Conservation (phyloP, 352 stramenopile genomes). For the Globisporangium carolinianum region DNA sequence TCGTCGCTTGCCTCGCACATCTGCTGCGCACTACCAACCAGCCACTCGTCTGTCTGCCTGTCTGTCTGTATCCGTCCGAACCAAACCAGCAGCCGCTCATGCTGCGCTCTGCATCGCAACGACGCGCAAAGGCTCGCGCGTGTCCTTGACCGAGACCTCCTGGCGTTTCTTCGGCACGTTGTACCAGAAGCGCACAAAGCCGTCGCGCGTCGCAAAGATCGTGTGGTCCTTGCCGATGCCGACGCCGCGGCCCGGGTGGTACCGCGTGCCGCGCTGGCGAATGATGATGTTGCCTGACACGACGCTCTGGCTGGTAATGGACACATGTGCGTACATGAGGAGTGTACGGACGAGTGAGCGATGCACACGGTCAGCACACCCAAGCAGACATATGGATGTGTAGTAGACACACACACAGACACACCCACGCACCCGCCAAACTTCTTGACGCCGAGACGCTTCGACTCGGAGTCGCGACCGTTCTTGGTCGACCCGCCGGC, state of each 20-base stretch:
- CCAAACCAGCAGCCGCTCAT: neutral
- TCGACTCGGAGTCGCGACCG: slow-evolving; percentile 94
- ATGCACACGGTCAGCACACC: neutral
- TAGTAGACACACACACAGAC: neutral
- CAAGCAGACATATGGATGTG: neutral
- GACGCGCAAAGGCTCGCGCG: slow-evolving; percentile 43
- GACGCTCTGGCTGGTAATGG: slow-evolving; percentile 59
- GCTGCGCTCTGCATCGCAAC: slow-evolving; percentile 7
- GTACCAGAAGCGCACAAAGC: slow-evolving; percentile 90
- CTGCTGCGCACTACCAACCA: too few relatives aligned
- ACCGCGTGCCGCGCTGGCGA: slow-evolving; percentile 95
- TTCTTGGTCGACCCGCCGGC: slow-evolving; percentile 97
- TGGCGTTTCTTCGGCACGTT: slow-evolving; percentile 80
- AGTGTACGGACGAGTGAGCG: too few relatives aligned
- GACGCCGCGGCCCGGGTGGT: slow-evolving; percentile 91
- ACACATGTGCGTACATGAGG: neutral
- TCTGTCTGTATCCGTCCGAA: neutral
- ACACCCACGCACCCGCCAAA: slow-evolving; percentile 77
- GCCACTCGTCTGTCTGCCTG: neutral
- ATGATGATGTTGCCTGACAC: slow-evolving; percentile 97
- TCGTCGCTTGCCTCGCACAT: neutral
- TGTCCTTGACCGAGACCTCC: slow-evolving; percentile 82
- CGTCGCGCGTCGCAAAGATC: slow-evolving; percentile 85
- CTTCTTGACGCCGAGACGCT: slow-evolving; percentile 97
- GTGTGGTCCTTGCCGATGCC: slow-evolving; percentile 93